Evolutionary conservation across 495 filamentous ascomycete genomes (phyloP).

Genomic region (Sphaerosporella brunnea): DNA sequence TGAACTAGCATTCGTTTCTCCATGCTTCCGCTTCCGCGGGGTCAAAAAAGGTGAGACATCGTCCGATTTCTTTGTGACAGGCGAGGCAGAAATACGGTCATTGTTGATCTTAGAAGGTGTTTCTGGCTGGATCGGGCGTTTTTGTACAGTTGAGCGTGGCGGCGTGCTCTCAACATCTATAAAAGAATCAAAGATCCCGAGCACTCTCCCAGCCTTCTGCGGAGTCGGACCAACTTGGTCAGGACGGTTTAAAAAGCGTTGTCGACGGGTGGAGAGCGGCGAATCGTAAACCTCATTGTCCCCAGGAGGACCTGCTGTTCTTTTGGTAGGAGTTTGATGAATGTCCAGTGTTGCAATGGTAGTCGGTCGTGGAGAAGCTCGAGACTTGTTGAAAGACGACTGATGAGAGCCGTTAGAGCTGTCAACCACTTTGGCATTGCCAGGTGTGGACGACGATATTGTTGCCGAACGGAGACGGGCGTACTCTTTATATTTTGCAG

Average conservation of each 20-base stretch:
- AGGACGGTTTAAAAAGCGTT: slow-evolving; percentile 21
- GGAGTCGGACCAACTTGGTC: slow-evolving; percentile 65
- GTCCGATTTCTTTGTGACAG: background rate
- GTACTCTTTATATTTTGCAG: slow-evolving; percentile 84
- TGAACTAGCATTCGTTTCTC: slow-evolving; percentile 7
- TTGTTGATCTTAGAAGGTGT: slow-evolving; percentile 29
- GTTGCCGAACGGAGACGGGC: background rate
- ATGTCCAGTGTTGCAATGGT: too few species aligned
- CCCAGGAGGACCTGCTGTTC: background rate
- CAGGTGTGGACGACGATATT: too few species aligned
- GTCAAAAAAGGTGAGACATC: slow-evolving; percentile 10
- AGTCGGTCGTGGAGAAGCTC: background rate
- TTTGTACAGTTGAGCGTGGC: slow-evolving; percentile 26
- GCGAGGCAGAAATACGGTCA: slow-evolving; percentile 9
- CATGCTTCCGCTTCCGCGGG: slow-evolving; percentile 20
- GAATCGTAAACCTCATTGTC: slow-evolving; percentile 24
- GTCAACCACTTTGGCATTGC: too few species aligned
- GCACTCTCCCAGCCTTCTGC: slow-evolving; percentile 66
- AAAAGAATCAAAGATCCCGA: slow-evolving; percentile 84
- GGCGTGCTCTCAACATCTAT: slow-evolving; percentile 36
- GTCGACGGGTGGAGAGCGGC: slow-evolving; percentile 22
- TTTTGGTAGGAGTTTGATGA: slow-evolving; percentile 1
- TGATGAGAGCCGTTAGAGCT: too few species aligned
- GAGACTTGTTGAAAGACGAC: too few species aligned
- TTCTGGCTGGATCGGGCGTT: slow-evolving; percentile 20